phyloP scores from a whole-genome alignment of 495 filamentous ascomycete genomes.

The Aspergillus diversus region DNA sequence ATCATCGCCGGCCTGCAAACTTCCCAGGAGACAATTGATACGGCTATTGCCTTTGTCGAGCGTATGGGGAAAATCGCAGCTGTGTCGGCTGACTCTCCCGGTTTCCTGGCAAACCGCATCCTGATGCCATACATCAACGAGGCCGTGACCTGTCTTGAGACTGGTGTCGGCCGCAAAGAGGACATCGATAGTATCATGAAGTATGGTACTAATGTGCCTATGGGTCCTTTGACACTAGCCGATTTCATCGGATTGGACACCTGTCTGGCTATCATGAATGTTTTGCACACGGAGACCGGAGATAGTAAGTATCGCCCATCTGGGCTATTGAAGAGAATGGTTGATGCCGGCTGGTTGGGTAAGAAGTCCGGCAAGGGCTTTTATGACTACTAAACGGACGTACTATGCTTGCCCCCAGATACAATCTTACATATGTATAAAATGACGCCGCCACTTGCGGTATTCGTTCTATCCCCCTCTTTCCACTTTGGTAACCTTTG shows the following conservation, averaged over 20 bases:
- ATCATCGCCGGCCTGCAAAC: constrained; percentile 96
- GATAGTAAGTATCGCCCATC: constrained; percentile 94
- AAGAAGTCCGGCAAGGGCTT: constrained; percentile 98
- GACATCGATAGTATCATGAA: constrained; percentile 99
- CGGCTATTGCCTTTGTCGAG: constrained; percentile 84
- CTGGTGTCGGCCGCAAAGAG: constrained; percentile 81
- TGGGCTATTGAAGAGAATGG: constrained; percentile 88
- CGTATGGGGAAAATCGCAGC: constrained; percentile 93
- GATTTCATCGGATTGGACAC: constrained; percentile 99
- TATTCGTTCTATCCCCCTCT: background rate
- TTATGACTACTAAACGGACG: constrained; percentile 71
- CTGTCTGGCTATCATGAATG: constrained; percentile 96
- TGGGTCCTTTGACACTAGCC: constrained; percentile 91
- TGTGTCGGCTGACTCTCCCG: constrained; percentile 83
- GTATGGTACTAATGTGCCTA: constrained; percentile 97
- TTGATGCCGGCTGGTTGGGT: constrained; percentile 95
- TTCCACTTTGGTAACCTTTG: too few relatives aligned
- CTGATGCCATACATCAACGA: constrained; percentile 99
- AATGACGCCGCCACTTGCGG: too few relatives aligned
- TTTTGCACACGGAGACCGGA: constrained; percentile 86
- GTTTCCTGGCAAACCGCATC: constrained; percentile 95
- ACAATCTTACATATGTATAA: background rate
- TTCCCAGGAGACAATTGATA: constrained; percentile 74
- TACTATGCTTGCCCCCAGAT: background rate
- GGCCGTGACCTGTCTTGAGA: constrained; percentile 95